Conservation (phyloP, 805 yeast species). For the Wickerhamiella siamensis region DNA sequence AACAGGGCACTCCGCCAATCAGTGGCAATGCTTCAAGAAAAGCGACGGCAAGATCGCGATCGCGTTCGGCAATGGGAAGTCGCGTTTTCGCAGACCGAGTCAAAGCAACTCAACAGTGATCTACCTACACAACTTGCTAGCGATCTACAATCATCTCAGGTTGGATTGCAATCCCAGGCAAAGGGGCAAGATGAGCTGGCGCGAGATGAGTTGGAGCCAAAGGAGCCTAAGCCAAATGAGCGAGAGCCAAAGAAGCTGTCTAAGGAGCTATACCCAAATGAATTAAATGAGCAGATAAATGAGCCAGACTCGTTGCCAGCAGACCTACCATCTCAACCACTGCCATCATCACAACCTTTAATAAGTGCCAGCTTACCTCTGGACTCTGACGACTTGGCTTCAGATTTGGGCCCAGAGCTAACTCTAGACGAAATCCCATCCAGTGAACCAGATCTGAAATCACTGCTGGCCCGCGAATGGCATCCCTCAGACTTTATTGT, state of each 20-base stretch:
- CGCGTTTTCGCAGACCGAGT: not conserved
- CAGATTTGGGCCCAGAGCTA: not conserved
- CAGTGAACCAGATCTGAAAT: not conserved
- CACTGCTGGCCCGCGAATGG: slow-evolving; percentile 24
- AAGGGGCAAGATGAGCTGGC: too few species aligned
- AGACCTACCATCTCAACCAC: not conserved
- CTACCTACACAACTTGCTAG: not conserved
- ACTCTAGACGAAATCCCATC: not conserved
- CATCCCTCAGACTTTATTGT: slow-evolving; percentile 28
- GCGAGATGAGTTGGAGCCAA: too few species aligned
- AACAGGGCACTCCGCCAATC: slow-evolving; percentile 6
- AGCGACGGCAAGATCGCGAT: slow-evolving; percentile 3
- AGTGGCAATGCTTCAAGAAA: not conserved
- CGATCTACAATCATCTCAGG: too few species aligned
- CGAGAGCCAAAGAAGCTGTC: too few species aligned
- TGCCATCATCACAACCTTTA: not conserved
- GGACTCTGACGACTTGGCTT: not conserved
- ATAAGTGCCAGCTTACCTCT: not conserved
- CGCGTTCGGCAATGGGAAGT: slow-evolving; percentile 4
- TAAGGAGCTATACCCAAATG: too few species aligned
- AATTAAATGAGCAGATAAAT: not conserved
- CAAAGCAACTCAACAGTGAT: not conserved
- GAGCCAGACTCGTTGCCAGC: not conserved
- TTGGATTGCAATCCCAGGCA: too few species aligned
- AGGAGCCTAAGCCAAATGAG: too few species aligned